Evolutionary conservation across 352 stramenopile species (phyloP).

Genomic region (Globisporangium spiculum): DNA sequence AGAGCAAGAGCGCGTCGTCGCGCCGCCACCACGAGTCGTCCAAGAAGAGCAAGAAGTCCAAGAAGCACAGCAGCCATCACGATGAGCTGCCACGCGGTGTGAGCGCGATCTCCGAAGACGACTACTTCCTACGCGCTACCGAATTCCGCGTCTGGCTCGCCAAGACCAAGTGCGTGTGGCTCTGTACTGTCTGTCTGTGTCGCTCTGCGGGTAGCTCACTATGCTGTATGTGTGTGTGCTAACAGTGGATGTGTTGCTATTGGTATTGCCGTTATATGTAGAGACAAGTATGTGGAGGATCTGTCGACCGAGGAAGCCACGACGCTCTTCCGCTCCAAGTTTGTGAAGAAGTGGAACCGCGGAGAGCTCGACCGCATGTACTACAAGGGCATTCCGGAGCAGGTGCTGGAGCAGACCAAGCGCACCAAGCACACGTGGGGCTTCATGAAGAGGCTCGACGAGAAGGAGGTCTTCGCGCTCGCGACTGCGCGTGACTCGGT

Average conservation of each 20-base stretch:
- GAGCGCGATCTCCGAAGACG: conserved; percentile 40
- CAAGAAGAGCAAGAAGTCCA: conserved; percentile 29
- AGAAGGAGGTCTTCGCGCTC: conserved; percentile 59
- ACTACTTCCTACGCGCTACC: conserved; percentile 64
- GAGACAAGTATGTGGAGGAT: conserved; percentile 68
- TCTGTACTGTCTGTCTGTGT: neutral
- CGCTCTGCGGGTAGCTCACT: no score
- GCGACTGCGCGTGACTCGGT: conserved; percentile 70
- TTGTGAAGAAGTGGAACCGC: conserved; percentile 65
- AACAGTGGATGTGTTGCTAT: neutral
- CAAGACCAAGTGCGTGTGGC: conserved; percentile 36
- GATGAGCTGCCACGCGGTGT: conserved; percentile 22
- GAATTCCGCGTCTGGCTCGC: conserved; percentile 79
- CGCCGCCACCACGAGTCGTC: conserved; percentile 22
- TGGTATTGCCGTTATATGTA: conserved; percentile 12
- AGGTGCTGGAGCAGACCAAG: conserved; percentile 62
- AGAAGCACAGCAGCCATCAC: conserved; percentile 12
- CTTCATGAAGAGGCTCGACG: conserved; percentile 55
- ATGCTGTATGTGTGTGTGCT: neutral
- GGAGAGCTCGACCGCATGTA: conserved; percentile 55
- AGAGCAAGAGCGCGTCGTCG: conserved; percentile 17
- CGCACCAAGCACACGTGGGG: conserved; percentile 72
- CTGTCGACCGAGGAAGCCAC: conserved; percentile 55
- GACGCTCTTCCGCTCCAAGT: conserved; percentile 52
- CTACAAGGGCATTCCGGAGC: conserved; percentile 58